phyloP scores from a whole-genome alignment of 768 basidiomycete species.

The Lentinula edodes region DNA sequence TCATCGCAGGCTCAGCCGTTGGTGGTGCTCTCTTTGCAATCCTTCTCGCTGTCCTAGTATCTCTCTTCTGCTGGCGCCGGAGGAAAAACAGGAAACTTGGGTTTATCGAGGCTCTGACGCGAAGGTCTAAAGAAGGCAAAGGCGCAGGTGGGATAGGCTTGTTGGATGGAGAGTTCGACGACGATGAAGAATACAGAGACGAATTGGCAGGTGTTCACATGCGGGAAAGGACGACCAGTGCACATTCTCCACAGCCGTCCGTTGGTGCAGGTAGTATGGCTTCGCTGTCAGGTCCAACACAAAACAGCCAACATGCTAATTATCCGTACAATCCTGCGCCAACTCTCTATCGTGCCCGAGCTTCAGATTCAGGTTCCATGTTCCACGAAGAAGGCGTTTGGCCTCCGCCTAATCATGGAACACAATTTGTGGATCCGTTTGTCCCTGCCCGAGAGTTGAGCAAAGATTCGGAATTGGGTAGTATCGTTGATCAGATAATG shows the following conservation, averaged over 20 bases:
- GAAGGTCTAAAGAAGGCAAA: constrained; percentile 14
- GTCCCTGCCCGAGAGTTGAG: constrained; percentile 10
- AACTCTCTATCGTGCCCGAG: constrained; percentile 31
- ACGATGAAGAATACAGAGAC: constrained; percentile 24
- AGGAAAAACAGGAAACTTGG: constrained; percentile 28
- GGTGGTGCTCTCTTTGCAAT: constrained; percentile 28
- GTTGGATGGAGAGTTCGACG: constrained; percentile 30
- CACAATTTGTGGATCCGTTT: constrained; percentile 32
- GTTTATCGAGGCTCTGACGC: constrained; percentile 22
- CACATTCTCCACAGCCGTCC: constrained; percentile 6
- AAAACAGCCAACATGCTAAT: constrained; percentile 2
- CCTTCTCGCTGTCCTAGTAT: constrained; percentile 24
- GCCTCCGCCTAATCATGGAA: constrained; percentile 31
- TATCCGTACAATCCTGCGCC: constrained; percentile 19
- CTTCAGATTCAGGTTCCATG: constrained; percentile 38
- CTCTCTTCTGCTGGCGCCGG: constrained; percentile 31
- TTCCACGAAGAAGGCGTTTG: constrained; percentile 42
- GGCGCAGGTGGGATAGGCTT: constrained; percentile 21
- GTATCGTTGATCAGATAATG: constrained; percentile 46
- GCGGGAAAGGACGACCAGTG: constrained; percentile 9
- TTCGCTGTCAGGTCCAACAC: constrained; percentile 8
- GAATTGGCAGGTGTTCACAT: constrained; percentile 10
- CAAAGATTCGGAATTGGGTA: constrained; percentile 29
- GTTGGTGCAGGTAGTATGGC: neutral
- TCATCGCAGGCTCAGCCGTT: constrained; percentile 37